These are phyloP conservation scores for Phaeophleospora eucalypticola DNA, from an alignment of 2,329 filamentous ascomycete species.

Conservation along the genomic window DNA sequence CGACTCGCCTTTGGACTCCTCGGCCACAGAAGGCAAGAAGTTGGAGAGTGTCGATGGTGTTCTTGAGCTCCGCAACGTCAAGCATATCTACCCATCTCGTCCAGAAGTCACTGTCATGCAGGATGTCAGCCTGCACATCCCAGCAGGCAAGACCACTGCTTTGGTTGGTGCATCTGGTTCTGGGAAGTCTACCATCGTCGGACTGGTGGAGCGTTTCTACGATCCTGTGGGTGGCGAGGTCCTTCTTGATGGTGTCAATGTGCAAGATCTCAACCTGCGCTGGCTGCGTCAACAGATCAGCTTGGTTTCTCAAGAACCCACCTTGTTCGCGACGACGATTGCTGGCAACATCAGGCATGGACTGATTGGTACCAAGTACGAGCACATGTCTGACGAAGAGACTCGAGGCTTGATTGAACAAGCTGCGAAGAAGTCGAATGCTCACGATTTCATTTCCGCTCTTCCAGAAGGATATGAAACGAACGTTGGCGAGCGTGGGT, in stretches of 20 bases:
- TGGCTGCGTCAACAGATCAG: conserved; percentile 93
- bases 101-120: conserved; percentile 88
- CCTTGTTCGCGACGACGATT: conserved; percentile 84
- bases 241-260: conserved; percentile 76
- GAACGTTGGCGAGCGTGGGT: conserved; percentile 91
- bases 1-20: conserved; percentile 75
- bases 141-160: conserved; percentile 87
- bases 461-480: conserved; percentile 90
- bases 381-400: conserved; percentile 63
- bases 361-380: conserved; percentile 75
- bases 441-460: conserved; percentile 80
- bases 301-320: conserved; percentile 88
- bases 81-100: conserved; percentile 90
- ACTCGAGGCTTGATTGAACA: conserved; percentile 68
- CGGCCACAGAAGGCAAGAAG: conserved; percentile 64
- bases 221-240: conserved; percentile 77
- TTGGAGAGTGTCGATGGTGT: conserved; percentile 70
- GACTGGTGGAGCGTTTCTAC: conserved; percentile 91
- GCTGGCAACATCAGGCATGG: conserved; percentile 87
- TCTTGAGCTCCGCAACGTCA: conserved; percentile 76
- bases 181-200: conserved; percentile 92
- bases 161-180: conserved; percentile 91
- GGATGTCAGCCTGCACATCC: conserved; percentile 72
- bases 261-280: conserved; percentile 74
- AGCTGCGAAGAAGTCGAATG: conserved; percentile 86